Conservation (phyloP, 139 green algal genomes). For the Chlamydomonas applanata region DNA sequence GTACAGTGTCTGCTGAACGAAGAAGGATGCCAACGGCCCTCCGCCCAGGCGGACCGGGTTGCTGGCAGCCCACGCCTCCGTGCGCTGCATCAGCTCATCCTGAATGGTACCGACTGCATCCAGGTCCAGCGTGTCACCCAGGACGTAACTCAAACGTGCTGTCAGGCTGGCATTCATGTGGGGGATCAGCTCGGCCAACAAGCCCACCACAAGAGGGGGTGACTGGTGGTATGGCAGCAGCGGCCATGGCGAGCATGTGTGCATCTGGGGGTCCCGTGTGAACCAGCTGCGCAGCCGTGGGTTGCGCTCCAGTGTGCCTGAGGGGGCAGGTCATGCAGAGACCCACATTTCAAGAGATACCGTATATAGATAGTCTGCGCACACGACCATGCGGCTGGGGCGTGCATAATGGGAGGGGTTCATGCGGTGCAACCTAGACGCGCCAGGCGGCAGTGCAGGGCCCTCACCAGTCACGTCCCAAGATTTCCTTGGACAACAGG, state of each 20-base stretch:
- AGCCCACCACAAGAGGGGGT: neutral
- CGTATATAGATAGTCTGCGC: no score
- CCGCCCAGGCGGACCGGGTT: neutral
- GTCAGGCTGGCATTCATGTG: neutral
- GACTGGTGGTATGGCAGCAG: neutral
- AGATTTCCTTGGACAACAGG: no score
- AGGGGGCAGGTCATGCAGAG: neutral
- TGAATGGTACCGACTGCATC: neutral
- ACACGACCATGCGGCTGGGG: no score
- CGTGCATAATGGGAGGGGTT: no score
- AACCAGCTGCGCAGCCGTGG: neutral
- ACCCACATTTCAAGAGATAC: no score
- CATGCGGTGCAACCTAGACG: no score
- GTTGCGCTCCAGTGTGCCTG: no score
- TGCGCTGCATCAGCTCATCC: neutral
- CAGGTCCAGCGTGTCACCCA: neutral
- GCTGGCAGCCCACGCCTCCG: neutral
- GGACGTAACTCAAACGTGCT: neutral
- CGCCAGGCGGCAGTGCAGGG: no score
- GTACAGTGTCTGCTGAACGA: neutral
- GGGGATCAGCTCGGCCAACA: neutral
- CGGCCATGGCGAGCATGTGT: neutral
- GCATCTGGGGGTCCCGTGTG: neutral
- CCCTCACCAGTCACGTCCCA: no score
- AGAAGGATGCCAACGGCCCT: constrained; percentile 2